phyloP scores from a whole-genome alignment of 768 basidiomycete genomes.

The Lactifluus hygrophoroides region DNA sequence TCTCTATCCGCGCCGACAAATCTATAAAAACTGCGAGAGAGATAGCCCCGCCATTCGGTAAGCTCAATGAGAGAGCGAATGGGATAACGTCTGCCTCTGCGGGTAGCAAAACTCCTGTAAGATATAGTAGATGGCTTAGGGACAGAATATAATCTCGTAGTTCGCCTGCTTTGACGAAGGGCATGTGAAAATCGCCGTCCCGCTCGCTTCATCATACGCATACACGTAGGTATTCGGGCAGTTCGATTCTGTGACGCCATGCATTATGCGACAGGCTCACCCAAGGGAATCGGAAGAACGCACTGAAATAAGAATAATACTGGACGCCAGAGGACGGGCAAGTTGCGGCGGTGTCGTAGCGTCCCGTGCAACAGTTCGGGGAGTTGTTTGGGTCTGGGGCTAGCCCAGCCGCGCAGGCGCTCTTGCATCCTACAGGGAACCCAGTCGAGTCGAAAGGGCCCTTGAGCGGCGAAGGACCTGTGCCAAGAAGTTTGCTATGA shows the following conservation, averaged over 20 bases:
- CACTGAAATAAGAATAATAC: conserved; percentile 42
- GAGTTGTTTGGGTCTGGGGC: conserved; percentile 43
- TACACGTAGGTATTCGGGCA: conserved; percentile 44
- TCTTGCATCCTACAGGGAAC: conserved; percentile 36
- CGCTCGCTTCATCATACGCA: conserved; percentile 41
- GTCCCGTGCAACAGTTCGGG: conserved; percentile 57
- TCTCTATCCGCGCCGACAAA: too few relatives aligned
- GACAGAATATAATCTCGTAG: conserved; percentile 42
- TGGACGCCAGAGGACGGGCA: conserved; percentile 43
- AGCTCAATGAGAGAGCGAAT: too few relatives aligned
- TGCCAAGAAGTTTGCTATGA: background rate
- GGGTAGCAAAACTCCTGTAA: background rate
- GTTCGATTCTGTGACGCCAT: conserved; percentile 29
- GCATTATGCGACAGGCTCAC: background rate
- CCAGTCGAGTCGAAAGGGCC: conserved; percentile 31
- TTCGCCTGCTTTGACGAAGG: conserved; percentile 28
- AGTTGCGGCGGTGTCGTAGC: conserved; percentile 40
- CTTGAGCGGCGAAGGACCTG: conserved; percentile 30
- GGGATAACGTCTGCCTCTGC: too few relatives aligned
- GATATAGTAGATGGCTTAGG: conserved; percentile 16
- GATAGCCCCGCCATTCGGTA: too few relatives aligned
- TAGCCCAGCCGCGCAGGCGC: conserved; percentile 34
- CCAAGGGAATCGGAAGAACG: conserved; percentile 4
- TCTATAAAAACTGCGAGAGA: too few relatives aligned
- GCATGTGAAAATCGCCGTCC: conserved; percentile 41